Evolutionary conservation across 2,329 filamentous ascomycete genomes (phyloP), one percentile per base, ranked within the genome.

Genomic region (Sporothrix curviconia): DNA sequence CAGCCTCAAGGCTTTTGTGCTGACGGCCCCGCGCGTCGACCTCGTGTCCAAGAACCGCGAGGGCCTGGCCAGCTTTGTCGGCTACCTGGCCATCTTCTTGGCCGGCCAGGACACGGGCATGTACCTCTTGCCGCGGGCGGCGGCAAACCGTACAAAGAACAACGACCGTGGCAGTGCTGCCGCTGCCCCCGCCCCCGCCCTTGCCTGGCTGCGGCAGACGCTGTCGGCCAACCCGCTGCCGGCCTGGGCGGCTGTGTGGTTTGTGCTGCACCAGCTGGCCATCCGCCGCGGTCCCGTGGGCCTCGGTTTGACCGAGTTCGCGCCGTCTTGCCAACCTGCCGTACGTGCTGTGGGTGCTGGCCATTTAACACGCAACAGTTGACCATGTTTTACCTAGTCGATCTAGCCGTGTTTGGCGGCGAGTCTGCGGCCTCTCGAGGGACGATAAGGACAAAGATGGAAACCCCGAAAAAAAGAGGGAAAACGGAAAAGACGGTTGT

Each of bases 31-130:
- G 6, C 84, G 94, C 4, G 84, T 80, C 0, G 83, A 91, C 65
- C 75, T 96, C 14, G 70, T 99, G 6, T 92, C 90, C 2, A 89
- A 91, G 77, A 99, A 99, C 68, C 82, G 92, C 25, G 94, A 99
- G 71, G 94, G 94, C 0, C 79, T 99, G n/a, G 96, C 92, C 71
- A 96, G 91, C 55, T 96, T 97, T 70, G 73, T 89, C 51, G 94
- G 94, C 4, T 99, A 99, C 68, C 80, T 99, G 46, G 88, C 92
- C 47, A 96, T 99, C 59, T 99, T 96, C 71, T 82, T 99, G 39
- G 85, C 89, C 0, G 94, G 94, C 3, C 90, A 95, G 68, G 87
- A 89, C 40, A 82, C 86, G 17, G 94, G 94, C 51, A 85, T 92
- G 72, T 82, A 86, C 60, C 81, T 94, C 59, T 81, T 97, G 37